Conservation (phyloP, 208 protist genomes). For the Leishmania turanica region DNA sequence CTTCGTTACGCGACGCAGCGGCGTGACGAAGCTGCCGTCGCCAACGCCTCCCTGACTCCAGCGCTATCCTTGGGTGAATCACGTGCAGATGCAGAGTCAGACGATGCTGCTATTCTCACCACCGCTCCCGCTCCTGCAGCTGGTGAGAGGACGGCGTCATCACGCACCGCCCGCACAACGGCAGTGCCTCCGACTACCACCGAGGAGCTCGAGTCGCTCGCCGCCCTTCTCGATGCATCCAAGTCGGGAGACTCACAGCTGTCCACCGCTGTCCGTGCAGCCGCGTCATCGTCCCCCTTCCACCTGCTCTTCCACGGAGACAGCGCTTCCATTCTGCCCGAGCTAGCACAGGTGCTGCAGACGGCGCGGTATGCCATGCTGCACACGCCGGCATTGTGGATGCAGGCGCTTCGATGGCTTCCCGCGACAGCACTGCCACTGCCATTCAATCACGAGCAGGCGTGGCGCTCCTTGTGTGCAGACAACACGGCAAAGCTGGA, state of each 20-base stretch:
- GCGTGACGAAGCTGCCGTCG: background rate
- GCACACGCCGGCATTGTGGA: conserved; percentile 38
- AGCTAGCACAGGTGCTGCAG: conserved; percentile 52
- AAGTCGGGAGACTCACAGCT: background rate
- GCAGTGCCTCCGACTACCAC: background rate
- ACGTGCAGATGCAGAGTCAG: background rate
- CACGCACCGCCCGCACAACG: background rate
- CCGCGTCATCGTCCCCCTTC: background rate
- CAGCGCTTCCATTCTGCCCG: conserved; percentile 27
- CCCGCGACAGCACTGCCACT: conserved; percentile 47
- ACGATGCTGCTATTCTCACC: background rate
- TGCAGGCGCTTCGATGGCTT: conserved; percentile 54
- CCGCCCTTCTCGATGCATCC: background rate
- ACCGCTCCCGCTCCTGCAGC: background rate
- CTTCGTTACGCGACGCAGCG: conserved; percentile 34
- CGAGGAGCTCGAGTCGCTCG: conserved; percentile 9
- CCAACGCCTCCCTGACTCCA: background rate
- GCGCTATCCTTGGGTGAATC: background rate
- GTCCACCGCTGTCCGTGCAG: background rate
- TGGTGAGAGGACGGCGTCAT: background rate
- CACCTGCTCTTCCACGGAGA: background rate
- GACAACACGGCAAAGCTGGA: conserved; percentile 20
- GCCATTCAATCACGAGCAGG: conserved; percentile 39
- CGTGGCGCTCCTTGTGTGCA: conserved; percentile 26
- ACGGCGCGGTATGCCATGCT: conserved; percentile 66